Evolutionary conservation across 306 rosid species (phyloP).

Genomic region (Dicorynia guianensis): DNA sequence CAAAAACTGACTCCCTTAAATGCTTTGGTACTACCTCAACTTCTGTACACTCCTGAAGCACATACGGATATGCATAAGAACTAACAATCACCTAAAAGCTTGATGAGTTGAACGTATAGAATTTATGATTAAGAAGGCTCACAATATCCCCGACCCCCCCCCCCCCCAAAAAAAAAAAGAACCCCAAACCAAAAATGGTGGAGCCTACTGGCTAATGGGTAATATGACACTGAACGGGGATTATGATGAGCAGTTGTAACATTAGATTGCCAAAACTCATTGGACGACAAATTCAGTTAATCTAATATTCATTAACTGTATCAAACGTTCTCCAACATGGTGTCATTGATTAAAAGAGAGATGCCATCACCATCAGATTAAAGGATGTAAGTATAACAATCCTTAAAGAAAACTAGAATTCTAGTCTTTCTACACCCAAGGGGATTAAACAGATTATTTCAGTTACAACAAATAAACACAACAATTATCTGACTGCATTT

Average conservation of each 20-base stretch:
- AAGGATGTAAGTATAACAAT: no score
- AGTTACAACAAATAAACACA: no score
- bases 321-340: background rate
- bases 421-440: no score
- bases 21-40: slow-evolving; percentile 15
- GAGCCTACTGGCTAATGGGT: no score
- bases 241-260: background rate
- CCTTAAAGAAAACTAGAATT: no score
- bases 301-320: background rate
- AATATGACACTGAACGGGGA: background rate
- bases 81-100: slow-evolving; percentile 4
- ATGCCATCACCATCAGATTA: no score
- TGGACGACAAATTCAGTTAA: background rate
- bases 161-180: no score
- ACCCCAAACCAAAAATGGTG: no score
- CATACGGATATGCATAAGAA: slow-evolving; percentile 24
- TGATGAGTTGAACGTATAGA: background rate
- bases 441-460: no score
- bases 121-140: no score
- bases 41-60: slow-evolving; percentile 33
- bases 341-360: background rate
- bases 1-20: slow-evolving; percentile 8
- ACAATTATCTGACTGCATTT: no score
- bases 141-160: no score
- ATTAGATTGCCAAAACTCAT: background rate